Evolutionary conservation across 192 early-diverging fungal species (phyloP).

Genomic region (Rhizophagus prolifer): DNA sequence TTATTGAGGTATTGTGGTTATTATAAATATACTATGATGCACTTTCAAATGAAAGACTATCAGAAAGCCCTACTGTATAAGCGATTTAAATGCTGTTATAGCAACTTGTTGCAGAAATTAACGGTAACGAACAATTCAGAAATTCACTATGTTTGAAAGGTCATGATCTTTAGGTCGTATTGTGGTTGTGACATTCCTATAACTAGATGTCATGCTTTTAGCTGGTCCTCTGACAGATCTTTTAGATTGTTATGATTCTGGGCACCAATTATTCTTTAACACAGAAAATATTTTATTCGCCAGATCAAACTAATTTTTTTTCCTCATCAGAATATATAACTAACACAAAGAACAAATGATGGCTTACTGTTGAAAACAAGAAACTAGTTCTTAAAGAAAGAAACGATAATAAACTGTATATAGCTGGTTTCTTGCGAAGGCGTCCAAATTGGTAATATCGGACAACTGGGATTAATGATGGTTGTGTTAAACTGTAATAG

Average conservation of each 20-base stretch:
- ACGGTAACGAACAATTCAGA: too few species aligned
- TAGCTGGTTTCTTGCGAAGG: background rate
- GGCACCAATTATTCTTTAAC: background rate
- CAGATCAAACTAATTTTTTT: background rate
- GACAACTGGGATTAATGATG: background rate
- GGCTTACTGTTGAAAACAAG: background rate
- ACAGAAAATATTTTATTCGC: background rate
- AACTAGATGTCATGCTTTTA: conserved; percentile 2
- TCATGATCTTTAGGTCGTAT: background rate
- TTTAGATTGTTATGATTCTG: background rate
- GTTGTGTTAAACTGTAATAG: conserved; percentile 1
- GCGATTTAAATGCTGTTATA: too few species aligned
- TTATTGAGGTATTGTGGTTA: too few species aligned
- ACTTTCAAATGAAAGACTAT: too few species aligned
- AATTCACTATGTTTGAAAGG: too few species aligned
- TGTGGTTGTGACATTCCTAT: background rate
- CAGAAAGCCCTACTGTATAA: too few species aligned
- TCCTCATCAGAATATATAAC: conserved; percentile 3
- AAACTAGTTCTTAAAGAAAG: conserved; percentile 22
- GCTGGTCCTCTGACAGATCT: conserved; percentile 2
- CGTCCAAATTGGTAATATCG: background rate
- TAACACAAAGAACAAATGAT: background rate
- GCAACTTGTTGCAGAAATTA: too few species aligned
- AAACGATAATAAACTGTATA: conserved; percentile 6
- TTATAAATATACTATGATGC: too few species aligned